These are phyloP conservation scores for Chamaecrista fasciculata DNA, from an alignment of 306 rosid species.

Conservation along the genomic window DNA sequence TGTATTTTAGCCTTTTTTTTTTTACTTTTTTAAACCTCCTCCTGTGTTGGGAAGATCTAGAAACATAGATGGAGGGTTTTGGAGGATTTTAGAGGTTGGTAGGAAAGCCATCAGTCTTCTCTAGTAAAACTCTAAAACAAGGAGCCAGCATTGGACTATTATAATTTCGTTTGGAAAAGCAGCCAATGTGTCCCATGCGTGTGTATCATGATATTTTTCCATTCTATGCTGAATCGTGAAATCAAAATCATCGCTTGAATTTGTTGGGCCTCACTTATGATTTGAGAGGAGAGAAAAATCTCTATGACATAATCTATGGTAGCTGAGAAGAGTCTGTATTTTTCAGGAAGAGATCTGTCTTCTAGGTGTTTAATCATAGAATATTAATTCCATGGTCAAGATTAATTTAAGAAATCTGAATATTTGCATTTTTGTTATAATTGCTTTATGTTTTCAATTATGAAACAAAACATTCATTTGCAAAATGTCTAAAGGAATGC, in stretches of 20 bases:
- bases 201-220: neutral
- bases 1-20: no score
- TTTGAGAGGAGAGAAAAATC: neutral
- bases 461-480: neutral
- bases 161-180: constrained; percentile 5
- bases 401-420: neutral
- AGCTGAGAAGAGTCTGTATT: no score
- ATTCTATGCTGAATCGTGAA: neutral
- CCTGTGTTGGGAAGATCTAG: no score
- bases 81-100: neutral
- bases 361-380: neutral
- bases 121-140: neutral
- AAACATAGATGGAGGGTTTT: neutral
- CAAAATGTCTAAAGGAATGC: neutral
- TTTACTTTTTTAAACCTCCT: no score
- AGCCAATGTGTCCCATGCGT: neutral
- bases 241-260: neutral
- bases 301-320: no score
- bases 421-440: neutral
- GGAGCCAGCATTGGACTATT: neutral
- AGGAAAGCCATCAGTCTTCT: neutral
- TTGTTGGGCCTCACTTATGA: constrained; percentile 1
- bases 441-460: neutral
- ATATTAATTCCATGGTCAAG: neutral
- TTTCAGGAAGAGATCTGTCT: neutral